These are phyloP conservation scores for Globisporangium alternatum DNA, from an alignment of 352 stramenopile genomes.

Conservation along the genomic window DNA sequence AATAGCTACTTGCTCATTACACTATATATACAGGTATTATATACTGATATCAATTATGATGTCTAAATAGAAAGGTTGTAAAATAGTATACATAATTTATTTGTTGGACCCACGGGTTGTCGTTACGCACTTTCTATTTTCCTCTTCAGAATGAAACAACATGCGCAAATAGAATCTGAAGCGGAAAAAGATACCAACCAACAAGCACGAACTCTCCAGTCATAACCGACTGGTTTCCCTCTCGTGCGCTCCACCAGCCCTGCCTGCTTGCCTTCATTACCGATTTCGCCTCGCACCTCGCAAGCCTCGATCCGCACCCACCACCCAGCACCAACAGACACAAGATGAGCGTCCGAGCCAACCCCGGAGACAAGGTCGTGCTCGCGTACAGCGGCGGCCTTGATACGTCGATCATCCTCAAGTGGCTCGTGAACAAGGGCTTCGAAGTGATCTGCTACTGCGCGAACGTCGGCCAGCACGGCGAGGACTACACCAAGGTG, in stretches of 20 bases:
- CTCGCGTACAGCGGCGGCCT: slow-evolving; percentile 97
- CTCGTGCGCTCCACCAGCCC: neutral
- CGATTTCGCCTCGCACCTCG: slow-evolving; percentile 21
- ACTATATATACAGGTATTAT: neutral
- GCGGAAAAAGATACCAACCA: neutral
- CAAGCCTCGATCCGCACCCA: slow-evolving; percentile 11
- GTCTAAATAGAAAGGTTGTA: neutral
- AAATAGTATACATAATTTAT: neutral
- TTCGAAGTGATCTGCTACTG: slow-evolving; percentile 99
- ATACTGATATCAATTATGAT: neutral
- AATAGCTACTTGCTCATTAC: neutral
- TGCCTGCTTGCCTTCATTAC: slow-evolving; percentile 25
- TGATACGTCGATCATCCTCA: slow-evolving; percentile 98
- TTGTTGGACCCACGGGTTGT: too few relatives aligned
- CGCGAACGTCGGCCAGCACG: slow-evolving; percentile 97
- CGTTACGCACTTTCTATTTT: neutral
- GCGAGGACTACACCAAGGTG: slow-evolving; percentile 94
- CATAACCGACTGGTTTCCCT: neutral
- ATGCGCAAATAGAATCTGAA: neutral
- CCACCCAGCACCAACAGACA: neutral
- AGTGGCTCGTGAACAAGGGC: slow-evolving; percentile 98
- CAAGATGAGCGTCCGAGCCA: slow-evolving; percentile 69
- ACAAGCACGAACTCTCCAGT: neutral
- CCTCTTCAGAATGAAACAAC: neutral
- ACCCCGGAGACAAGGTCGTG: slow-evolving; percentile 90